Evolutionary conservation across 768 basidiomycete species (phyloP).

Genomic region (Pulveroboletus sp.): DNA sequence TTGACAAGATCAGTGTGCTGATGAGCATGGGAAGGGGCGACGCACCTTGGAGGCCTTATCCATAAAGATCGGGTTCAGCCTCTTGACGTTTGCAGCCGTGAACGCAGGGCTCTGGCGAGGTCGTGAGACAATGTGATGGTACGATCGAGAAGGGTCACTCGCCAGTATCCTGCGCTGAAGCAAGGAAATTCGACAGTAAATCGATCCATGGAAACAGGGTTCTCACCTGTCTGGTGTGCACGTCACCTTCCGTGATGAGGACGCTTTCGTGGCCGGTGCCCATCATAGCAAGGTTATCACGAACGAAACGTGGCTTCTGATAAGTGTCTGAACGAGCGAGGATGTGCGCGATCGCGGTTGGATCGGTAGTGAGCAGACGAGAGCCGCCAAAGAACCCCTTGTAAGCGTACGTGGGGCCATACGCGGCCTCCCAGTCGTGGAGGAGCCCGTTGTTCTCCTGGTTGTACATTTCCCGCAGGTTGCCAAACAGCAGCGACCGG

Average conservation of each 20-base stretch:
- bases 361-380: slow-evolving; percentile 58
- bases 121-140: neutral
- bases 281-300: slow-evolving; percentile 50
- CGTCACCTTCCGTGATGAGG: slow-evolving; percentile 51
- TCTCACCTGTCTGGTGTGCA: slow-evolving; percentile 49
- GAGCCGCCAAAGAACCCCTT: slow-evolving; percentile 49
- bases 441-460: slow-evolving; percentile 54
- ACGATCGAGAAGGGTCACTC: slow-evolving; percentile 22
- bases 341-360: slow-evolving; percentile 53
- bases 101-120: slow-evolving; percentile 47
- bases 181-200: slow-evolving; percentile 2
- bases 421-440: slow-evolving; percentile 40
- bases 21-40: neutral
- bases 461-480: slow-evolving; percentile 51
- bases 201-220: neutral
- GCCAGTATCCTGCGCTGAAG: slow-evolving; percentile 48
- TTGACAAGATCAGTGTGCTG: slow-evolving; percentile 15
- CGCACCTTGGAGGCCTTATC: slow-evolving; percentile 51
- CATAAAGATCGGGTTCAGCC: slow-evolving; percentile 54
- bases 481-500: slow-evolving; percentile 47
- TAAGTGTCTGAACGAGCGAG: slow-evolving; percentile 53
- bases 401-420: slow-evolving; percentile 51
- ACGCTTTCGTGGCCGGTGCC: slow-evolving; percentile 47
- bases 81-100: slow-evolving; percentile 44
- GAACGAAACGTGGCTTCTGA: slow-evolving; percentile 58